Percentiles rank a stretch among this genome's conserved stretches.
Conservation (phyloP, 192 early-diverging fungal genomes). For the Linnemannia exigua region DNA sequence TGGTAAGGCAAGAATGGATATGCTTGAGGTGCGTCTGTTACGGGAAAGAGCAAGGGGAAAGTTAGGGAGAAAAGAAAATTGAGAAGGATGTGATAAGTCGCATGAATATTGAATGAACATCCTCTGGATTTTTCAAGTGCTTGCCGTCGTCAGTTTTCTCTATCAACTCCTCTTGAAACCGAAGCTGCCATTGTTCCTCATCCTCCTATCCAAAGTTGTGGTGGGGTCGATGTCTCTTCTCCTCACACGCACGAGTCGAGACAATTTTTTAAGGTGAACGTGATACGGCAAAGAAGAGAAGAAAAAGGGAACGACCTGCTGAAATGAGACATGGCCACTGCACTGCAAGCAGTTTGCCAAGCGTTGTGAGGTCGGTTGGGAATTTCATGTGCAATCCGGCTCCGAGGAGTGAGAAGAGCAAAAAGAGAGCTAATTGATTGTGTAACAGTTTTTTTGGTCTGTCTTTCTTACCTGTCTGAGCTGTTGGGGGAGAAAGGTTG, state of each 20-base stretch:
- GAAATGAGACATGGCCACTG: constrained; percentile 1
- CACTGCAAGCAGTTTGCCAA: background rate
- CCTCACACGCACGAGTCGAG: background rate
- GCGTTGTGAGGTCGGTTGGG: background rate
- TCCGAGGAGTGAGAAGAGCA: background rate
- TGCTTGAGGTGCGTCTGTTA: constrained; percentile 47
- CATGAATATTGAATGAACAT: background rate
- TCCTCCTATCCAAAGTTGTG: background rate
- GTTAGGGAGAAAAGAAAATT: background rate
- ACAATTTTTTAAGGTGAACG: background rate
- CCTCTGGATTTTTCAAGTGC: background rate
- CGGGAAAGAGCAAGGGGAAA: too few relatives aligned
- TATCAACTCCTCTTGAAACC: background rate
- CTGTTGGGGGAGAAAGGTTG: constrained; percentile 10
- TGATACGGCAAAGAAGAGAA: background rate
- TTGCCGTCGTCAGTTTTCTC: background rate
- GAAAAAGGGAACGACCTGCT: background rate
- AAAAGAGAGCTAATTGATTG: background rate
- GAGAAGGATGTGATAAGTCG: background rate
- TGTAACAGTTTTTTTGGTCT: constrained; percentile 23
- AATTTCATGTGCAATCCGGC: background rate
- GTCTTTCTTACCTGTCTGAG: constrained; percentile 52
- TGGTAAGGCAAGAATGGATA: constrained; percentile 53
- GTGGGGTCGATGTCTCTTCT: background rate
- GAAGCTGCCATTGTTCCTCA: background rate